phyloP scores from a whole-genome alignment of 1,284 basidiomycete species.

The Ganoderma multipileum region DNA sequence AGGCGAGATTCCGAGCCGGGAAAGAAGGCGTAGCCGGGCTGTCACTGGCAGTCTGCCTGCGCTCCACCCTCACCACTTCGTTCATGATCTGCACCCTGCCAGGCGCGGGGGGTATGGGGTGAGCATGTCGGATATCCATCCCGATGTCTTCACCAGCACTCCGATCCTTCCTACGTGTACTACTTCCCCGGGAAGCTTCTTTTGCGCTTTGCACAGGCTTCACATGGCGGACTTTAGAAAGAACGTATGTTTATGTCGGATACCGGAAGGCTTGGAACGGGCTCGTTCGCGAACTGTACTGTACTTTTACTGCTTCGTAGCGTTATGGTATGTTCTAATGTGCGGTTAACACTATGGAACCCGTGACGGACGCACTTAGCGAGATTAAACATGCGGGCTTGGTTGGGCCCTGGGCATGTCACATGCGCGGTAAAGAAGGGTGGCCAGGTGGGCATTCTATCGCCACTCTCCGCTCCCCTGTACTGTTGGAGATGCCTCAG shows the following conservation, averaged over 20 bases:
- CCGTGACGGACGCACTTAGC: neutral
- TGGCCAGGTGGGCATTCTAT: neutral
- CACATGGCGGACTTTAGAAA: neutral
- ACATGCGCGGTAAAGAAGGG: neutral
- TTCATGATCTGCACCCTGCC: conserved; percentile 9
- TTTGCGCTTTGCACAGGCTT: neutral
- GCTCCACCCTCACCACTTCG: neutral
- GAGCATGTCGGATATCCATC: neutral
- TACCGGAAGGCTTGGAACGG: neutral
- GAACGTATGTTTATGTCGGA: neutral
- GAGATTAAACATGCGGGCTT: conserved; percentile 3
- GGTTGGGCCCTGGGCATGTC: neutral
- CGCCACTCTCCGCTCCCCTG: neutral
- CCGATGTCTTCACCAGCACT: neutral
- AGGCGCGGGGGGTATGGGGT: conserved; percentile 15
- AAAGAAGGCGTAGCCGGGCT: conserved; percentile 17
- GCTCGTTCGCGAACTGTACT: neutral
- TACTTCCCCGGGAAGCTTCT: neutral
- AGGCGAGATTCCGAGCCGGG: conserved; percentile 22
- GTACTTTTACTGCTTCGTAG: neutral
- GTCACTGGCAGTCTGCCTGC: neutral
- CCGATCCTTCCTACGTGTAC: neutral
- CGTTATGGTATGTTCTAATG: neutral
- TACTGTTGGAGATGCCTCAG: neutral
- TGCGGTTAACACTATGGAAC: neutral